Base-by-base conservation (phyloP, 768 basidiomycete species). In the Xerocomellus chrysenteron region DNA sequence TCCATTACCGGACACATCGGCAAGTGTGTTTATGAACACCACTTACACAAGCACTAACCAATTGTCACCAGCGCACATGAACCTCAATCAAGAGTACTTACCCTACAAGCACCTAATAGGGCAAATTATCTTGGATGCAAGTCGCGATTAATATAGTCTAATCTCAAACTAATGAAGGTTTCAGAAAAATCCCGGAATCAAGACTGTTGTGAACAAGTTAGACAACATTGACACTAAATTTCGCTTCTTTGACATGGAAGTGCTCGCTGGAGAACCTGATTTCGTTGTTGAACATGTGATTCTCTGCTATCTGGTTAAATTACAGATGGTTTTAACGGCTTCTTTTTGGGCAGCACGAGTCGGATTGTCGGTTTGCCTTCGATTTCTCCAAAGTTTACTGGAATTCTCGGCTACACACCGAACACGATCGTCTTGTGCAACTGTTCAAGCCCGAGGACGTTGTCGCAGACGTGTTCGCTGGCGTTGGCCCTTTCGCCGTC, bases 311-410 rank as follows among this genome's bases (percentile, higher is more conserved):
- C 40, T 35, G 33, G 16, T 43, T 6, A 13, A 14, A 24, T 36
- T 41, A 12, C 2, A 46, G n/a, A 32, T 44, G 19, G 5, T 40
- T 47, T 48, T 53, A 5, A 65, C 36, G 16, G 19, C 16, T 35
- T 47, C 19, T 33, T 59, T 24, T 47, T 42, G 47, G 40, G 46
- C 65, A 97, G 94, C 80, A 80, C 59, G 96, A 99, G 76, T 83
- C 87, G 9, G 82, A 85, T 63, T 98, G 94, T 70, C 78, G 76
- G 33, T 98, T 98, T 73, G 87, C 81, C 2, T 98, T 99, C 65
- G 94, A 99, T 70, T 99, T 98, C 68, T 86, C 89, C 7, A 80
- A 86, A 67, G 97, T 98, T 13, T 99, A 99, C 73, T 99, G 95
- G 95, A 99, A 99, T 75, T 96, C 95, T 16, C 86, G 97, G 37